A percentile compares a stretch with the other conserved stretches of the same genome.
Conservation (phyloP, 2,329 filamentous ascomycete genomes). For the Biscogniauxia mediterranea region DNA sequence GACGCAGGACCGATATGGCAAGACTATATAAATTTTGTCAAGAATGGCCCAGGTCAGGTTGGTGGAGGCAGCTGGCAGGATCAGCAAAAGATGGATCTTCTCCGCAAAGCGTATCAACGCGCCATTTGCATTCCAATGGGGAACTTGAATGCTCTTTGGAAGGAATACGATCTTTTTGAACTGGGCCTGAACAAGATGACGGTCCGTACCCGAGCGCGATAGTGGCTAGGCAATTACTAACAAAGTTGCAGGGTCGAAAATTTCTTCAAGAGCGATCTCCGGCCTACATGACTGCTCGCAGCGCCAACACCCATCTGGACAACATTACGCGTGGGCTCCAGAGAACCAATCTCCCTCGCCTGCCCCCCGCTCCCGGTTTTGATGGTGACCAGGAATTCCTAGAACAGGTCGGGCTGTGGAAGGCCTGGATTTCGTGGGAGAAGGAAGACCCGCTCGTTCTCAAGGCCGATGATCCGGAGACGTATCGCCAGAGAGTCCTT, state of each 20-base stretch:
- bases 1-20: constrained; percentile 88
- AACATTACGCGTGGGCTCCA: constrained; percentile 77
- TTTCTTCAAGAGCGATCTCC: constrained; percentile 91
- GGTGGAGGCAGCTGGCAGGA: constrained; percentile 93
- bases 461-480: constrained; percentile 73
- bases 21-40: constrained; percentile 93
- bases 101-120: constrained; percentile 89
- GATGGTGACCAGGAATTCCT: constrained; percentile 82
- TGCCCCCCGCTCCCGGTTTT: constrained; percentile 82
- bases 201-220: constrained; percentile 47
- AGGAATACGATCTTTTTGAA: constrained; percentile 96
- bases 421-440: constrained; percentile 93
- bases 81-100: constrained; percentile 92
- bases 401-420: constrained; percentile 85
- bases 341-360: constrained; percentile 72
- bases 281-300: constrained; percentile 93
- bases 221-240: constrained; percentile 14
- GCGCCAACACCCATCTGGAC: constrained; percentile 84
- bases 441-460: constrained; percentile 88
- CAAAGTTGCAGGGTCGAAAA: constrained; percentile 72
- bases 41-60: constrained; percentile 78
- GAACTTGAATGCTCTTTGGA: constrained; percentile 84
- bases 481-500: constrained; percentile 75
- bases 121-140: constrained; percentile 85
- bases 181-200: constrained; percentile 91